Conservation (phyloP, 768 basidiomycete genomes). For the Dioszegia crocea region DNA sequence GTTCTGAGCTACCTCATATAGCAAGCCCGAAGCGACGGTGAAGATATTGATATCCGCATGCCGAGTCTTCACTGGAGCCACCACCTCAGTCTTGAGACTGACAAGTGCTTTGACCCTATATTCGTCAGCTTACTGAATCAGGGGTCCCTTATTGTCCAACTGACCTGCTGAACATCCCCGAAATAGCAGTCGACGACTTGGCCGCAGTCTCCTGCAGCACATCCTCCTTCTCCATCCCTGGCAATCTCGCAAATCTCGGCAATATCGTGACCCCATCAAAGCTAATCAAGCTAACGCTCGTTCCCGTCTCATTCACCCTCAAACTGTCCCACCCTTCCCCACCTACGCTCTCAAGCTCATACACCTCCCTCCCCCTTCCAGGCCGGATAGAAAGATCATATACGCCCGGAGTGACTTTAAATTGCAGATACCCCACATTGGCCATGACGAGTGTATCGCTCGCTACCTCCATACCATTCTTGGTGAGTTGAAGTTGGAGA, state of each 20-base stretch:
- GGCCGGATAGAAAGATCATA: slow-evolving; percentile 76
- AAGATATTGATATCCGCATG: slow-evolving; percentile 98
- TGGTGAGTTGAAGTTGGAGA: slow-evolving; percentile 76
- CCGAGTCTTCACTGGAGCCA: slow-evolving; percentile 23
- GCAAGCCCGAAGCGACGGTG: slow-evolving; percentile 91
- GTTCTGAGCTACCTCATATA: slow-evolving; percentile 99
- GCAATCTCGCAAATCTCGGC: slow-evolving; percentile 65
- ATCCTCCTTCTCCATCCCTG: slow-evolving; percentile 76
- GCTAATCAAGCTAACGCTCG: slow-evolving; percentile 73
- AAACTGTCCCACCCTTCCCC: slow-evolving; percentile 84
- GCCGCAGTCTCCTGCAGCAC: slow-evolving; percentile 59
- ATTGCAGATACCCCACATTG: slow-evolving; percentile 93
- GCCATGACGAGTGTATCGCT: slow-evolving; percentile 83
- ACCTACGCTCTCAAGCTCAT: slow-evolving; percentile 75
- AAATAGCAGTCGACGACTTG: background rate
- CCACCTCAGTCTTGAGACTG: slow-evolving; percentile 18
- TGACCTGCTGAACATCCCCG: background rate
- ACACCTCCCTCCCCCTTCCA: slow-evolving; percentile 76
- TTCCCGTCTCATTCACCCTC: slow-evolving; percentile 63
- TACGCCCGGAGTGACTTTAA: slow-evolving; percentile 86
- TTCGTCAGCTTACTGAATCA: background rate
- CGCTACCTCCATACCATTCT: slow-evolving; percentile 56
- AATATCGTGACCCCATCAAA: slow-evolving; percentile 88
- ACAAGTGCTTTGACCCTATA: slow-evolving; percentile 35
- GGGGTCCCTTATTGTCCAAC: slow-evolving; percentile 17